Conservation (phyloP, 1,139 yeast genomes). For the Yamadazyma diospyri region DNA sequence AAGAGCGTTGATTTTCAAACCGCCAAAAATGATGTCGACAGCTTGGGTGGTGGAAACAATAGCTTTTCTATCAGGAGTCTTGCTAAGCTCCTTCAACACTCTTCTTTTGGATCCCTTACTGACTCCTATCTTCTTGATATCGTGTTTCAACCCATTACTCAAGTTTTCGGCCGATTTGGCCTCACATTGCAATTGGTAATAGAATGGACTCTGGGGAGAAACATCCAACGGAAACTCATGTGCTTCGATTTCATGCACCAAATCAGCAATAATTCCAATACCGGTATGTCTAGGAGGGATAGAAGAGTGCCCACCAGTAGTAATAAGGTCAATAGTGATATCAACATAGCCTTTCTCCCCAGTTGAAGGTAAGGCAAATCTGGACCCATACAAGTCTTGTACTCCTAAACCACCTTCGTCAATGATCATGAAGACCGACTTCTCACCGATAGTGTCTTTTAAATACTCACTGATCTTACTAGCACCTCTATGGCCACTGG, state of each 20-base stretch:
- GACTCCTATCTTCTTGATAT: constrained; percentile 38
- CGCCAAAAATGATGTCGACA: constrained; percentile 60
- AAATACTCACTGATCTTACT: constrained; percentile 27
- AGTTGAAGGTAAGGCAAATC: constrained; percentile 53
- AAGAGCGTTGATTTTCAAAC: constrained; percentile 66
- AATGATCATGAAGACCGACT: constrained; percentile 39
- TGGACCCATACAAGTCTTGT: constrained; percentile 37
- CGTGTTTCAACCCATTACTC: constrained; percentile 25
- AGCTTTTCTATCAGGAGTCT: constrained; percentile 29
- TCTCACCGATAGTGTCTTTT: constrained; percentile 31
- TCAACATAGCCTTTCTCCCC: constrained; percentile 48
- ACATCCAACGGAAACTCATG: constrained; percentile 32
- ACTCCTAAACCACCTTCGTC: constrained; percentile 44
- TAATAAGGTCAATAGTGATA: constrained; percentile 32
- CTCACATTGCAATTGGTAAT: constrained; percentile 39
- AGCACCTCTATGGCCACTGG: constrained; percentile 40
- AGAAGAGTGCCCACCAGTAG: constrained; percentile 50
- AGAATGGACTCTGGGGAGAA: constrained; percentile 39
- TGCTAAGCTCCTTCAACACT: constrained; percentile 32
- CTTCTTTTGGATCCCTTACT: constrained; percentile 38
- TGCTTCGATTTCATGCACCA: constrained; percentile 37
- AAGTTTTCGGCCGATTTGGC: constrained; percentile 37
- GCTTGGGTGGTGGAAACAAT: constrained; percentile 65
- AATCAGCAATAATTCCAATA: constrained; percentile 42
- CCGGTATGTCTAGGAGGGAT: constrained; percentile 48